phyloP scores from a whole-genome alignment of 371 early-diverging fungal genomes.

The Coemansia sp. region DNA sequence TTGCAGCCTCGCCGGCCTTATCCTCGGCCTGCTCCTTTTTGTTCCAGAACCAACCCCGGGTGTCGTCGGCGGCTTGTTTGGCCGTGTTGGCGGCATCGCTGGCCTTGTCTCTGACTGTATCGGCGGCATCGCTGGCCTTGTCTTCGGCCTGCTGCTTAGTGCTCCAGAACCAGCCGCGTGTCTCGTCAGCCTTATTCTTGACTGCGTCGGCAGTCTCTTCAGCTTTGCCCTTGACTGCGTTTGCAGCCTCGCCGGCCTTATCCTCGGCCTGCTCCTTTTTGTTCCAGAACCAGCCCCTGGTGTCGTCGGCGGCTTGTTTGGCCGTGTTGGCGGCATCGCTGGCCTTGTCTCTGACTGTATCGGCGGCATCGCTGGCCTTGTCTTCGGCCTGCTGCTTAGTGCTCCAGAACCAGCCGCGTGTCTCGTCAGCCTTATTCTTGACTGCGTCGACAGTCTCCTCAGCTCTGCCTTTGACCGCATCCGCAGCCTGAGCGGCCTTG shows the following conservation, averaged over 20 bases:
- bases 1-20: no score
- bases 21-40: conserved; percentile 21
- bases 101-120: neutral
- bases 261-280: neutral
- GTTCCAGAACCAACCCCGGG: conserved; percentile 4
- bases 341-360: neutral
- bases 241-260: neutral
- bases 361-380: neutral
- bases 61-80: neutral
- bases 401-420: conserved; percentile 33
- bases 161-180: conserved; percentile 33
- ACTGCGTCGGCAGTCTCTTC: conserved; percentile 1
- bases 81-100: neutral
- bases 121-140: conserved; percentile 1
- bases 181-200: conserved; percentile 15
- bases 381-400: conserved; percentile 15
- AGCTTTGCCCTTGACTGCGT: neutral
- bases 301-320: neutral
- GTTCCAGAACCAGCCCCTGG: neutral
- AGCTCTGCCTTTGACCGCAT: neutral
- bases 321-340: conserved; percentile 1
- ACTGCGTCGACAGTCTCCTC: conserved; percentile 2
- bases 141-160: conserved; percentile 15
- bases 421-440: conserved; percentile 15
- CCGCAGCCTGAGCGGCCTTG: neutral